A percentile compares a stretch with the other conserved stretches of the same genome.
phyloP scores from a whole-genome alignment of 177 flowering plant species.

The Vitis hybrid region DNA sequence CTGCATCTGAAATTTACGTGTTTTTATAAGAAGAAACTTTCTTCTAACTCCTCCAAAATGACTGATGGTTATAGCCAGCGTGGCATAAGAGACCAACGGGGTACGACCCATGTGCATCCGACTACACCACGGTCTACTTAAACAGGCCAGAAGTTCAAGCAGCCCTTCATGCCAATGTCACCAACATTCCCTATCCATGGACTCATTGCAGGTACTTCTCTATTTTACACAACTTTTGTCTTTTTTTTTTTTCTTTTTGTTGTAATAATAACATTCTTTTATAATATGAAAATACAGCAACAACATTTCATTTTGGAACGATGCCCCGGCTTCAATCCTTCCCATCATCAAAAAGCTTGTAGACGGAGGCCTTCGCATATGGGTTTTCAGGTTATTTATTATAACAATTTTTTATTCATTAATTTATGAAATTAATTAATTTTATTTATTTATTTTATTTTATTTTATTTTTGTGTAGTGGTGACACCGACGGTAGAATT shows the following conservation, averaged over 20 bases:
- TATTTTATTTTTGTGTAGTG: conserved; percentile 30
- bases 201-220: conserved; percentile 44
- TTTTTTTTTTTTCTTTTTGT: background rate
- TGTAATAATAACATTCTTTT: too few species aligned
- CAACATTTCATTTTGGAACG: conserved; percentile 43
- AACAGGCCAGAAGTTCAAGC: conserved; percentile 55
- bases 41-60: too few species aligned
- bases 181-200: conserved; percentile 42
- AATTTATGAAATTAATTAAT: background rate
- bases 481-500: conserved; percentile 70
- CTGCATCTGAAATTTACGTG: too few species aligned
- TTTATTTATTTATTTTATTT: background rate
- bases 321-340: conserved; percentile 54
- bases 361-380: conserved; percentile 54
- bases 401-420: background rate
- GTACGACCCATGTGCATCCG: conserved; percentile 48
- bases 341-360: conserved; percentile 59
- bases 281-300: conserved; percentile 24
- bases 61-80: conserved; percentile 23
- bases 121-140: conserved; percentile 32
- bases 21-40: too few species aligned
- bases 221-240: too few species aligned
- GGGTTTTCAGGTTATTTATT: conserved; percentile 66
- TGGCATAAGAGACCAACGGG: conserved; percentile 47
- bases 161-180: conserved; percentile 53